These are phyloP conservation scores for Russula foetens DNA, from an alignment of 768 basidiomycete species.

Conservation along the genomic window DNA sequence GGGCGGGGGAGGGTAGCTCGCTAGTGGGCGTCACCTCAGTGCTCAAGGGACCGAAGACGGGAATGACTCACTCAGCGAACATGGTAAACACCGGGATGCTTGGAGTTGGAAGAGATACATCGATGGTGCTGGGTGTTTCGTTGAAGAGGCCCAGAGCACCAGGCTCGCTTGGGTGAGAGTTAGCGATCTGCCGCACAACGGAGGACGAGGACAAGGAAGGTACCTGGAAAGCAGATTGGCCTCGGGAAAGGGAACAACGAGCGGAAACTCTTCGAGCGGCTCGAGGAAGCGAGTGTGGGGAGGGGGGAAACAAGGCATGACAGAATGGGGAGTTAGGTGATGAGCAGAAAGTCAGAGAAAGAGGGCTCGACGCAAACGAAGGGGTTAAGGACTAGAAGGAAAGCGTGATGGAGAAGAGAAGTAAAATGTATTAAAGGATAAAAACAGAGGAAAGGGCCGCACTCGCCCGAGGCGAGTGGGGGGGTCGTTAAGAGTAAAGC, in stretches of 20 bases:
- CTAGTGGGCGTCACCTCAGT: background rate
- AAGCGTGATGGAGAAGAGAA: conserved; percentile 14
- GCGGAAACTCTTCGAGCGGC: conserved; percentile 18
- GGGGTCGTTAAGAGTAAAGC: conserved; percentile 4
- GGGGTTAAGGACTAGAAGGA: conserved; percentile 15
- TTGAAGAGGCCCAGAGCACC: conserved; percentile 18
- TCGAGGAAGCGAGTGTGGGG: conserved; percentile 7
- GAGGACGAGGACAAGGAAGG: background rate
- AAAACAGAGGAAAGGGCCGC: conserved; percentile 9
- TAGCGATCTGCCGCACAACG: background rate
- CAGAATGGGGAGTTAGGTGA: background rate
- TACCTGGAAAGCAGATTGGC: conserved; percentile 11
- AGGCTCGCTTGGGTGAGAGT: conserved; percentile 9
- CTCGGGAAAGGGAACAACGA: conserved; percentile 17
- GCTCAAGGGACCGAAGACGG: background rate
- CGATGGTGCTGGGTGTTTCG: conserved; percentile 20
- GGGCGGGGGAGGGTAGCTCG: conserved; percentile 5
- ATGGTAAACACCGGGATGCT: background rate
- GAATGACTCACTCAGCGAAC: conserved; percentile 14
- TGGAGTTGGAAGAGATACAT: conserved; percentile 16
- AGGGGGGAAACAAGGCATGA: conserved; percentile 4
- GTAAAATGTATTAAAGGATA: conserved; percentile 14
- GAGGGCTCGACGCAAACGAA: conserved; percentile 15
- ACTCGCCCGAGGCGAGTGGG: conserved; percentile 16
- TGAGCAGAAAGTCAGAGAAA: conserved; percentile 3